These are phyloP conservation scores for Sporisorium exsertum DNA, from an alignment of 1,284 basidiomycete genomes.

Conservation along the genomic window DNA sequence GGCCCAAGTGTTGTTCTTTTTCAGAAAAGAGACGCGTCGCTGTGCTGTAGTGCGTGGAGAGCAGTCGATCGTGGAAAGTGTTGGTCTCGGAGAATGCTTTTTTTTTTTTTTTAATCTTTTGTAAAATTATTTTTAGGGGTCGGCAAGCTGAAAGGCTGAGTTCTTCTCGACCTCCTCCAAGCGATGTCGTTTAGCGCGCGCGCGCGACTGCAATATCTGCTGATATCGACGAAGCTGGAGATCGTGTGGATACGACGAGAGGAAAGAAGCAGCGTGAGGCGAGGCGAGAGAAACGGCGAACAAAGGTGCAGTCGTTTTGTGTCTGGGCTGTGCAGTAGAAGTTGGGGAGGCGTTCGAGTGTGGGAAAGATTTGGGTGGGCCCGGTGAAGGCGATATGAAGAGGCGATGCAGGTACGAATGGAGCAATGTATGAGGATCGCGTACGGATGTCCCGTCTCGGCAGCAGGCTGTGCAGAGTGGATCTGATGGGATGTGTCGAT, in stretches of 20 bases:
- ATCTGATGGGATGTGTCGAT: background rate
- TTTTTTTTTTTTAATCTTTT: slow-evolving; percentile 2
- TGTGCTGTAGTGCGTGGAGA: background rate
- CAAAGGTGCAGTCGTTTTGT: background rate
- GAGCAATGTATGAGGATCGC: background rate
- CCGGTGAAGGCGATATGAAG: background rate
- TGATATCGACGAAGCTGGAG: background rate
- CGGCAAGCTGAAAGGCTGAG: background rate
- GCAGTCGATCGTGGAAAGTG: too few species aligned
- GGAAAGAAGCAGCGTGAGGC: background rate
- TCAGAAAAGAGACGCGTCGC: slow-evolving; percentile 11
- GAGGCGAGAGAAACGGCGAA: background rate
- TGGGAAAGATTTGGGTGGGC: background rate
- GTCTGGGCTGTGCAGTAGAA: background rate
- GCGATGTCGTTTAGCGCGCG: background rate
- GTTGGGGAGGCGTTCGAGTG: background rate
- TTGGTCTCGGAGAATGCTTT: slow-evolving; percentile 24
- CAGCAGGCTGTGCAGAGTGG: background rate
- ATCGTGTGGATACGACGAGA: background rate
- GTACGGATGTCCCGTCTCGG: background rate
- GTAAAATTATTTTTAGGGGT: background rate
- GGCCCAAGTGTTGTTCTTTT: slow-evolving; percentile 27
- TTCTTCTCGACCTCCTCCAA: slow-evolving; percentile 3
- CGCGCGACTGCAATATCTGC: background rate
- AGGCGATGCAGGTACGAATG: background rate